Conservation (phyloP, 441 rosid genomes). For the Adansonia madagascariensis region DNA sequence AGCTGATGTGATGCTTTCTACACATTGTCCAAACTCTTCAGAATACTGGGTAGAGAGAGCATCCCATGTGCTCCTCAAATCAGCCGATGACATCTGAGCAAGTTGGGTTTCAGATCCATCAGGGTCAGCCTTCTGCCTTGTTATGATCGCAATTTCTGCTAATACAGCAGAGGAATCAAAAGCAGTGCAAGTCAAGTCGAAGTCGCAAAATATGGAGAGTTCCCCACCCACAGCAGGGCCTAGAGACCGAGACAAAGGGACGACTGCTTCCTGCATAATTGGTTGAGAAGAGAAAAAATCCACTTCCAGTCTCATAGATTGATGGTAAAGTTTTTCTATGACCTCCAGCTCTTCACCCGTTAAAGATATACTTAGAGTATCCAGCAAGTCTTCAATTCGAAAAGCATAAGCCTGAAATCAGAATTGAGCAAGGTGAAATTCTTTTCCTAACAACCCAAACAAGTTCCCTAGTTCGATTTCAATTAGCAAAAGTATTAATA, state of each 20-base stretch:
- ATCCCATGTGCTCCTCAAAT: constrained; percentile 49
- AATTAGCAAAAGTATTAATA: constrained; percentile 14
- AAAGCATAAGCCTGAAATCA: constrained; percentile 45
- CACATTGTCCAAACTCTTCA: constrained; percentile 46
- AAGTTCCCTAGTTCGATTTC: neutral
- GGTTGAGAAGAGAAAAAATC: constrained; percentile 50
- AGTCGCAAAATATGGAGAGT: constrained; percentile 51
- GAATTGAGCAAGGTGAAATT: constrained; percentile 17
- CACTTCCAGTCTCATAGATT: constrained; percentile 49
- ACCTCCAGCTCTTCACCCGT: constrained; percentile 57
- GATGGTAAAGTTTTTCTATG: constrained; percentile 51
- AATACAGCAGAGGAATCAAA: constrained; percentile 60
- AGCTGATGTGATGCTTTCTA: constrained; percentile 40
- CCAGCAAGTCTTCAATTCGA: constrained; percentile 47
- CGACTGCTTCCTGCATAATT: constrained; percentile 34
- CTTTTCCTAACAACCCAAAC: neutral
- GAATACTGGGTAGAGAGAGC: constrained; percentile 45
- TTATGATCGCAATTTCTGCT: constrained; percentile 59
- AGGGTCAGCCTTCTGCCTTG: constrained; percentile 44
- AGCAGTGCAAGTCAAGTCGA: constrained; percentile 56
- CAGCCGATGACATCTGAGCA: constrained; percentile 44
- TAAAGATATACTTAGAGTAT: constrained; percentile 46
- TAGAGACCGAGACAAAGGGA: constrained; percentile 42
- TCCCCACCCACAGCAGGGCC: constrained; percentile 29
- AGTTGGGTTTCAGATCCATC: constrained; percentile 42